Percentiles rank a stretch among this genome's conserved stretches.
phyloP scores from a whole-genome alignment of 768 basidiomycete genomes.

The Suillus weaverae region DNA sequence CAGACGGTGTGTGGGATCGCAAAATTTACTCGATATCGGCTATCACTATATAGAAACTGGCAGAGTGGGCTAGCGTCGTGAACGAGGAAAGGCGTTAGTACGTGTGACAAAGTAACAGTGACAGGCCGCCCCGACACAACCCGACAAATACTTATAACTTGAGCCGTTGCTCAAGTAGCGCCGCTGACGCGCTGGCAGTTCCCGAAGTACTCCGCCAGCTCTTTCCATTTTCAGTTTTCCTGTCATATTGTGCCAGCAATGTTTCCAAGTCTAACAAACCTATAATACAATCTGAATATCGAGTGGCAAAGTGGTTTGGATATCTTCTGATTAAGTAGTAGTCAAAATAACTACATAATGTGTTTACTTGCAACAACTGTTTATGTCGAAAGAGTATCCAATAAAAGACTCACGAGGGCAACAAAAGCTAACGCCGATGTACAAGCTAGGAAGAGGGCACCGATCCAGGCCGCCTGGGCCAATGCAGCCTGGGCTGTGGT shows the following conservation, averaged over 20 bases:
- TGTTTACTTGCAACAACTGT: too few relatives aligned
- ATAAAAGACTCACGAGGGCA: not conserved
- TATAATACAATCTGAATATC: too few relatives aligned
- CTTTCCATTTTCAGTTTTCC: too few relatives aligned
- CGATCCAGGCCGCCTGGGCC: not conserved
- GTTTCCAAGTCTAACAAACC: too few relatives aligned
- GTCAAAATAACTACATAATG: too few relatives aligned
- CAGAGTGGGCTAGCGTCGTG: not conserved
- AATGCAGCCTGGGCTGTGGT: not conserved
- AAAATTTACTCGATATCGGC: not conserved
- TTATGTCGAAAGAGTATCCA: slow-evolving; percentile 15
- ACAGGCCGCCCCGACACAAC: not conserved
- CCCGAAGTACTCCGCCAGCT: too few relatives aligned
- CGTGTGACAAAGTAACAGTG: not conserved
- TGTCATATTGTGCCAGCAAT: too few relatives aligned
- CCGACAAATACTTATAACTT: too few relatives aligned
- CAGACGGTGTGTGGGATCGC: slow-evolving; percentile 10
- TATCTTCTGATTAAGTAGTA: too few relatives aligned
- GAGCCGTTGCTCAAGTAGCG: too few relatives aligned
- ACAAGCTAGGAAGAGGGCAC: not conserved
- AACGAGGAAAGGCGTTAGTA: not conserved
- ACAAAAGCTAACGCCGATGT: not conserved
- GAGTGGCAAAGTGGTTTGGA: too few relatives aligned
- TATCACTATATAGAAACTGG: not conserved
- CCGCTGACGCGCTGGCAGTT: too few relatives aligned